Percentiles rank a stretch among this genome's conserved stretches.
phyloP scores from a whole-genome alignment of 306 rosid species.

The Ceratonia siliqua region DNA sequence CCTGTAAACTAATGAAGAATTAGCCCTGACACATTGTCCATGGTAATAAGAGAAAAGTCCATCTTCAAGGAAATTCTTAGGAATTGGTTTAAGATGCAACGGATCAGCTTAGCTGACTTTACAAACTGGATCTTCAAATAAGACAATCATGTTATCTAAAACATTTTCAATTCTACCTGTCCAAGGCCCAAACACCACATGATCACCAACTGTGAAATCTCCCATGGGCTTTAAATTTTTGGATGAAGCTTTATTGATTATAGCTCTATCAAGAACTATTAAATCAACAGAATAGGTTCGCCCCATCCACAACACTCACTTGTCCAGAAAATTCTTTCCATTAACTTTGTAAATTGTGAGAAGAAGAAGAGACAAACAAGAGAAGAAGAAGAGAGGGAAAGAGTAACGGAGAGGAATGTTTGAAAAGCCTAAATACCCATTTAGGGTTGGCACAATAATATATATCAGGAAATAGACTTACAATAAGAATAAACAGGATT shows the following conservation, averaged over 20 bases:
- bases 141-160: slow-evolving; percentile 86
- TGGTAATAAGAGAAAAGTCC: slow-evolving; percentile 91
- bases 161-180: slow-evolving; percentile 87
- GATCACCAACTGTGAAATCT: slow-evolving; percentile 88
- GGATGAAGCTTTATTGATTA: slow-evolving; percentile 64
- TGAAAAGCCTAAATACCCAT: too few relatives aligned
- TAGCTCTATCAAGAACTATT: slow-evolving; percentile 66
- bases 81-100: slow-evolving; percentile 76
- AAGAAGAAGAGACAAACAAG: too few relatives aligned
- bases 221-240: slow-evolving; percentile 75
- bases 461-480: too few relatives aligned
- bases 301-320: slow-evolving; percentile 91
- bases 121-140: slow-evolving; percentile 86
- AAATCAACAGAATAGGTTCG: slow-evolving; percentile 68
- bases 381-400: too few relatives aligned
- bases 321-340: too few relatives aligned
- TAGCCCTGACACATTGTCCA: slow-evolving; percentile 89
- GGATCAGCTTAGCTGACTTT: slow-evolving; percentile 86
- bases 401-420: too few relatives aligned
- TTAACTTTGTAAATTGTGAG: too few relatives aligned
- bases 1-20: slow-evolving; percentile 84
- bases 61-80: slow-evolving; percentile 78
- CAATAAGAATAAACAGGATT: too few relatives aligned
- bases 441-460: too few relatives aligned
- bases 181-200: slow-evolving; percentile 94